These are phyloP conservation scores for Alternaria dauci DNA, from an alignment of 2,329 filamentous ascomycete species.

Conservation along the genomic window DNA sequence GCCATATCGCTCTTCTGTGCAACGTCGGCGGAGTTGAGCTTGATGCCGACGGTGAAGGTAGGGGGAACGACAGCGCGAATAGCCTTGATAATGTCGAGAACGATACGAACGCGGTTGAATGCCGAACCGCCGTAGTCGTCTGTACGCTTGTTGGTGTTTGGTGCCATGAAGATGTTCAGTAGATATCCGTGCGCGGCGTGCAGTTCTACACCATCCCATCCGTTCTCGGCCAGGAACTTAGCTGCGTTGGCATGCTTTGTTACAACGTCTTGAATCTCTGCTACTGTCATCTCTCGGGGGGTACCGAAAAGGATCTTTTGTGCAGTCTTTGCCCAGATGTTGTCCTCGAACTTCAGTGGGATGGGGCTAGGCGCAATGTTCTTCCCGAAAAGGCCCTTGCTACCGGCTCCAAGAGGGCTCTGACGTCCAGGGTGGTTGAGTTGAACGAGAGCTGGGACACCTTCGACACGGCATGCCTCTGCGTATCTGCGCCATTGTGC, in stretches of 20 bases:
- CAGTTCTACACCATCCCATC: constrained; percentile 63
- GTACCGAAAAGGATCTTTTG: constrained; percentile 52
- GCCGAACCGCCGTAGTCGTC: constrained; percentile 60
- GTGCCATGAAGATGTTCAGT: constrained; percentile 30
- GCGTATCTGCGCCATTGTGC: constrained; percentile 50
- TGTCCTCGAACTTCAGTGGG: constrained; percentile 41
- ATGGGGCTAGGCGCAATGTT: constrained; percentile 54
- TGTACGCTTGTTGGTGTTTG: constrained; percentile 52
- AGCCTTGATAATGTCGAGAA: constrained; percentile 56
- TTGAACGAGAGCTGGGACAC: constrained; percentile 64
- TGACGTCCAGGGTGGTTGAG: constrained; percentile 70
- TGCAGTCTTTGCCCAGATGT: constrained; percentile 55
- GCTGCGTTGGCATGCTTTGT: constrained; percentile 68
- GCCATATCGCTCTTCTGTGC: constrained; percentile 52
- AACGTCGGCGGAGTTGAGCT: constrained; percentile 60
- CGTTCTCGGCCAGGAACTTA: constrained; percentile 58
- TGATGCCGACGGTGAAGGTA: constrained; percentile 58
- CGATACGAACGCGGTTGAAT: constrained; percentile 56
- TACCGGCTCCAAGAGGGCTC: constrained; percentile 53
- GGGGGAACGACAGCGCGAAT: constrained; percentile 54
- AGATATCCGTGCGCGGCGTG: constrained; percentile 63
- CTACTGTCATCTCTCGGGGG: constrained; percentile 60
- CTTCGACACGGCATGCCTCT: constrained; percentile 64
- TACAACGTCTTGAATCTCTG: constrained; percentile 63
- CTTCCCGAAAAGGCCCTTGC: constrained; percentile 48